phyloP scores from a whole-genome alignment of 331 rosid species.

The Spiraea crenata region DNA sequence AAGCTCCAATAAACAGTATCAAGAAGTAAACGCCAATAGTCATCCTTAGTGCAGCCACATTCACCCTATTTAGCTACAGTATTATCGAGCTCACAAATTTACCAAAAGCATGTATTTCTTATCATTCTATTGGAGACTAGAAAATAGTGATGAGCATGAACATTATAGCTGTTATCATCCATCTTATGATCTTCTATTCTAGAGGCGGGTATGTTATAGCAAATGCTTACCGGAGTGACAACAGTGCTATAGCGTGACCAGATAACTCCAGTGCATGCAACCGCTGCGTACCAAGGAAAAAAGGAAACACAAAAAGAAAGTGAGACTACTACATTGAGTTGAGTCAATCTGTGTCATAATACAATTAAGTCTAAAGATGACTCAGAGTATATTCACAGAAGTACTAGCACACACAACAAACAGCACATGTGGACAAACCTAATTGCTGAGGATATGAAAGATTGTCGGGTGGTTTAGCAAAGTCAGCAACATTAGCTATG shows the following conservation, averaged over 20 bases:
- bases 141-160: not conserved
- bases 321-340: slow-evolving; percentile 6
- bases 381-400: not conserved
- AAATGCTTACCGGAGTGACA: slow-evolving; percentile 42
- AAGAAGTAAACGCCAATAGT: not conserved
- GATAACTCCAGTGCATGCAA: slow-evolving; percentile 41
- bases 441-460: slow-evolving; percentile 90
- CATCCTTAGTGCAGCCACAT: not conserved
- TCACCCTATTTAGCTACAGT: not conserved
- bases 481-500: slow-evolving; percentile 92
- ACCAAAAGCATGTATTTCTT: not conserved
- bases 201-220: not conserved
- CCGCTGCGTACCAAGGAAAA: slow-evolving; percentile 30
- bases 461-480: slow-evolving; percentile 88
- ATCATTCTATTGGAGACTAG: not conserved
- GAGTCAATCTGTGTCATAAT: not conserved
- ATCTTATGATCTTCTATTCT: slow-evolving; percentile 3
- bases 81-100: slow-evolving; percentile 1
- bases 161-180: not conserved
- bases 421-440: slow-evolving; percentile 26
- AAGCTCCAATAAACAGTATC: not conserved
- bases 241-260: slow-evolving; percentile 58
- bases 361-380: not conserved
- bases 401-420: not conserved
- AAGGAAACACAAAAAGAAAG: not conserved